Evolutionary conservation across 2,329 filamentous ascomycete species (phyloP), one percentile per base, ranked within the genome.

Genomic region (Aspergillaceae sp.): DNA sequence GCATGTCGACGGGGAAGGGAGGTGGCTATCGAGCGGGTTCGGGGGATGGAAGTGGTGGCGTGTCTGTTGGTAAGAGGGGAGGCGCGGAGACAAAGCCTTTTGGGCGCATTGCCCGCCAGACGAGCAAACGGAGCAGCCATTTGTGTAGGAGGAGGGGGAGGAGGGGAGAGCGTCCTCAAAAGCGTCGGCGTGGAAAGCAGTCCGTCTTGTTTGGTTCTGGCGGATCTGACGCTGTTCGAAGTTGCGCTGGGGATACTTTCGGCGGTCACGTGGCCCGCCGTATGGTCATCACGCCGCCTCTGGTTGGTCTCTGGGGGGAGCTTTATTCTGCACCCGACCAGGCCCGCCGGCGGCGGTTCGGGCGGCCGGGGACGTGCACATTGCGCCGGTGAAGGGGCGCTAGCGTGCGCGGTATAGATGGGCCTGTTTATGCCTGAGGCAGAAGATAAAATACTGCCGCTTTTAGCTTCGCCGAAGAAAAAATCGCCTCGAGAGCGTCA

Each of bases 91-190:
- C 74, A 78, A 53, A 79, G 69, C 63, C 77, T 75, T 70, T 78
- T 80, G 59, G 77, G 73, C 65, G 75, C 72, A 67, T 74, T 74
- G 68, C 75, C 71, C 66, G 76, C 76, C 56, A 82, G 69, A 63
- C 80, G 78, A 62, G 76, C 71, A 64, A 83, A 73, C 44, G 77
- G 71, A 55, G 76, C 77, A 68, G 79, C 75, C 80, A 84, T 83
- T 66, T 56, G 47, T 51, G 48, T 26, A 54, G 47, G 51, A 45
- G 44, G 49, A 44, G 50, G 49, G 49, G 50, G 46, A 48, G 48
- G 47, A 42, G 45, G 48, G 44, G 53, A 53, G 51, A 49, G 48
- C 11, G 56, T 60, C 60, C 61, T 66, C 60, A 61, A 19, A 19
- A 19, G 19, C 19, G 19, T 19, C 19, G 19, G 19, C 19, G 19